phyloP scores from a whole-genome alignment of 495 filamentous ascomycete genomes.

The Staphylotrichum tortipilum region DNA sequence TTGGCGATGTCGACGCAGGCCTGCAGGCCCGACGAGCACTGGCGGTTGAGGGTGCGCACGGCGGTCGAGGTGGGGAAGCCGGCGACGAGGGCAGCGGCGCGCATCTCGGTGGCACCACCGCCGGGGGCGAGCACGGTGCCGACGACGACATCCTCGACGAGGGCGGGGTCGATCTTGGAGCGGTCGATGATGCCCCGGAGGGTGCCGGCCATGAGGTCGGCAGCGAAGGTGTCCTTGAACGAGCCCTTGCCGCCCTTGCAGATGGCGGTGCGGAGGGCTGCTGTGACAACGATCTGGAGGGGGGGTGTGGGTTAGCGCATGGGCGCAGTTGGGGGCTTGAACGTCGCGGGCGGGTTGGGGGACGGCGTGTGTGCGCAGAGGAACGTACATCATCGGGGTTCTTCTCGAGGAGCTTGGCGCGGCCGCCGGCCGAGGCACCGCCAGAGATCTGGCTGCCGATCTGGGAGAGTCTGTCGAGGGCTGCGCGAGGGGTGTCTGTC shows the following conservation, averaged over 20 bases:
- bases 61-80: slow-evolving; percentile 80
- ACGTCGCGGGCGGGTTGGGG: too few relatives aligned
- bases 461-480: slow-evolving; percentile 38
- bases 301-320: neutral
- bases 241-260: slow-evolving; percentile 87
- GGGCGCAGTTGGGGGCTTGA: too few relatives aligned
- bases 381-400: slow-evolving; percentile 40
- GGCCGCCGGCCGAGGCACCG: slow-evolving; percentile 26
- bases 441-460: slow-evolving; percentile 40
- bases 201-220: slow-evolving; percentile 78
- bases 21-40: slow-evolving; percentile 84
- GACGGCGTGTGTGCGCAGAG: neutral
- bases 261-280: slow-evolving; percentile 82
- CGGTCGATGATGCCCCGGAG: slow-evolving; percentile 73
- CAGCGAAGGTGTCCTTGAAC: slow-evolving; percentile 87
- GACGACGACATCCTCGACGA: slow-evolving; percentile 88
- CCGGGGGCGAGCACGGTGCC: slow-evolving; percentile 87
- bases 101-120: slow-evolving; percentile 93
- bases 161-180: slow-evolving; percentile 72
- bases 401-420: slow-evolving; percentile 42
- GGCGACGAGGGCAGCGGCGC: slow-evolving; percentile 82
- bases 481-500: slow-evolving; percentile 15
- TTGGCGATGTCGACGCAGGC: slow-evolving; percentile 91
- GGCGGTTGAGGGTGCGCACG: slow-evolving; percentile 79
- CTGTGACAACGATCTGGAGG: slow-evolving; percentile 75